Evolutionary conservation across 805 yeast species (phyloP).

Genomic region (Candida germanica): DNA sequence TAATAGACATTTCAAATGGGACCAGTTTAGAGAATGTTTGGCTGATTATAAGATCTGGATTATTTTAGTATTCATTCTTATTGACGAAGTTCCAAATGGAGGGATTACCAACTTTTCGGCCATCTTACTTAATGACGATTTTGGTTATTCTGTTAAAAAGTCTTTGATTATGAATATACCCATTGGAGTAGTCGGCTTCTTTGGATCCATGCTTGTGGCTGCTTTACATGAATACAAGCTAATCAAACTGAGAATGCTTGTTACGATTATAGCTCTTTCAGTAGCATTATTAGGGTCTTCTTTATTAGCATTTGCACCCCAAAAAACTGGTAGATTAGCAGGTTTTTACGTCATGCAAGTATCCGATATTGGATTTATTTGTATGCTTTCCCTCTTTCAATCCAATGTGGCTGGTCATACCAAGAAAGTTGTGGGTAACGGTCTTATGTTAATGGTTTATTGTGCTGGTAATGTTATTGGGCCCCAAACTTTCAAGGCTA

Average conservation of each 20-base stretch:
- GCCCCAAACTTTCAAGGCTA: constrained; percentile 46
- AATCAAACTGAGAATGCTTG: constrained; percentile 23
- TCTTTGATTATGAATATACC: constrained; percentile 46
- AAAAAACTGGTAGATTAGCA: constrained; percentile 23
- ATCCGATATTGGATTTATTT: constrained; percentile 17
- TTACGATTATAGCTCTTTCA: constrained; percentile 19
- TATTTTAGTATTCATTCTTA: constrained; percentile 24
- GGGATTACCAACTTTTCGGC: constrained; percentile 33
- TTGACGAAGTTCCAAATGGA: constrained; percentile 29
- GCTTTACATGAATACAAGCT: constrained; percentile 25
- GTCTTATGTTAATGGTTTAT: constrained; percentile 44
- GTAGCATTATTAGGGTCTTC: constrained; percentile 14
- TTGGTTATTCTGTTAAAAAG: constrained; percentile 23
- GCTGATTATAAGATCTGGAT: constrained; percentile 31
- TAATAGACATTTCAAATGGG: constrained; percentile 30
- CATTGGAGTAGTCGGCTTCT: constrained; percentile 43
- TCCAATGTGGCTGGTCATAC: constrained; percentile 57
- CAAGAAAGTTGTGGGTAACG: constrained; percentile 48
- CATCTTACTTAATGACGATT: constrained; percentile 23
- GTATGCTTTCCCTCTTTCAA: constrained; percentile 33
- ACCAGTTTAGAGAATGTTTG: constrained; percentile 36
- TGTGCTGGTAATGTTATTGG: constrained; percentile 55
- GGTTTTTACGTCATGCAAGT: constrained; percentile 24
- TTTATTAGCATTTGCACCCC: constrained; percentile 42
- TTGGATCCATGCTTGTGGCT: constrained; percentile 28